Base-by-base conservation (phyloP, 257 asterid species). In the Nemophila menziesii region DNA sequence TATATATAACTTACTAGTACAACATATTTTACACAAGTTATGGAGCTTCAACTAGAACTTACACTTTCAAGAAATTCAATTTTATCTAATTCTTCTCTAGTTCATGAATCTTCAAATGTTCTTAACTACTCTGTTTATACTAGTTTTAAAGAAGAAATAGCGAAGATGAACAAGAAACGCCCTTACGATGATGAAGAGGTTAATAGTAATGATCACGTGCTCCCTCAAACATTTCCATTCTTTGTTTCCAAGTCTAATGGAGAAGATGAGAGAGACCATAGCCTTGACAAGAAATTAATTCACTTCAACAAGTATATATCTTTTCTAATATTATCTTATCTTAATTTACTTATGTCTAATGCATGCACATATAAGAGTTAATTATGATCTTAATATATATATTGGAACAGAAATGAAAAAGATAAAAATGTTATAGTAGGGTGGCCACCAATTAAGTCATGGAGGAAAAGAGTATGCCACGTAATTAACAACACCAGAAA, bases 381-480 rank as follows among this genome's bases (percentile, higher is more conserved):
- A 4, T 13, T 12, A 37, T 2, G 42, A 39, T n/a, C 17, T n/a
- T 39, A 14, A 1, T 1, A 13, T 24, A n/a, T 20, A 27, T n/a
- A 18, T 43, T 23, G 54, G 11, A 57, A 58, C 57, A 65, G 76
- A 20, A 55, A 47, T 40, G 54, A 23, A 45, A 62, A 33, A 22
- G 38, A 44, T 27, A 55, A 45, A 46, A 62, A 48, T 19, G 55
- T 54, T 1, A 62, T 54, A 47, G 73, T 65, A 19, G 86, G 86
- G 14, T 79, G 92, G 92, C 92, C 92, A 33, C 92, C 92, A 16
- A 51, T 73, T 5, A 79, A 57, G 20, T 49, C 72, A 0, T 63
- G 64, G 72, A 70, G 82, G 78, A 75, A 65, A 63, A 71, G 56
- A 55, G 24, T 65, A 34, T 50, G 71, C 62, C 48, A 45, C 37